Base-by-base conservation (phyloP, 192 early-diverging fungal species). In the Coemansia sp. region DNA sequence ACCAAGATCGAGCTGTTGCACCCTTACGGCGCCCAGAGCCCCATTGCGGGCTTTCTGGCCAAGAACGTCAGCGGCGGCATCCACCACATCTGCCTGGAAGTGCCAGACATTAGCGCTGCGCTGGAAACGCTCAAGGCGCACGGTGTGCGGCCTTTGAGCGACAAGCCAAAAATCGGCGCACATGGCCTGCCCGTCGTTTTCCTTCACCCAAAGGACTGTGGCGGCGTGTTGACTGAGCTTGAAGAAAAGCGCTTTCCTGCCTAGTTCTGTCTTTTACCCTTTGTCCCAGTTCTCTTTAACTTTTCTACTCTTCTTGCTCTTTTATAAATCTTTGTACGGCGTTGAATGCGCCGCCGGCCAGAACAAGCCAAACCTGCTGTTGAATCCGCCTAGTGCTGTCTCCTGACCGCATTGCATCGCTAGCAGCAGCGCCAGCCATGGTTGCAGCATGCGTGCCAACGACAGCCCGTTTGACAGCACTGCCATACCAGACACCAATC, bases 1-100 rank as follows among this genome's bases (percentile, higher is more conserved):
- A 93, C 92, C 47, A 93, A 93, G 79, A 89, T 92, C 43, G 92
- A 93, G 75, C 76, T 93, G 19, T 70, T 93, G 23, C 86, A 89
- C 59, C 89, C 89, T 2, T 82, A 84, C 23, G 90, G 89, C 45
- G 89, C 88, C 8, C 87, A 86, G 61, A 87, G 86, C 39, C 92
- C 92, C 25, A 93, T 93, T 58, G 76, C 84, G 23, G 87, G 86
- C 25, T 93, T 92, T 68, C 70, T 94, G 23, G 86, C 85, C 37
- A 92, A 91, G 70, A 93, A 93, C 78, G 86, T 84, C 65, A 81
- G 75, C 41, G 92, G 92, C 19, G 90, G 92, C 14, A 89, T 93
- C 66, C 92, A 93, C 62, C 92, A 93, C 73, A 83, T 93, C 52
- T 93, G 92, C 72, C 81, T 92, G 47, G 87, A 92, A 65, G 88